A percentile compares a stretch with the other conserved stretches of the same genome.
Evolutionary conservation across 2,329 filamentous ascomycete genomes (phyloP).

Genomic region (Hypoxylon sp.): DNA sequence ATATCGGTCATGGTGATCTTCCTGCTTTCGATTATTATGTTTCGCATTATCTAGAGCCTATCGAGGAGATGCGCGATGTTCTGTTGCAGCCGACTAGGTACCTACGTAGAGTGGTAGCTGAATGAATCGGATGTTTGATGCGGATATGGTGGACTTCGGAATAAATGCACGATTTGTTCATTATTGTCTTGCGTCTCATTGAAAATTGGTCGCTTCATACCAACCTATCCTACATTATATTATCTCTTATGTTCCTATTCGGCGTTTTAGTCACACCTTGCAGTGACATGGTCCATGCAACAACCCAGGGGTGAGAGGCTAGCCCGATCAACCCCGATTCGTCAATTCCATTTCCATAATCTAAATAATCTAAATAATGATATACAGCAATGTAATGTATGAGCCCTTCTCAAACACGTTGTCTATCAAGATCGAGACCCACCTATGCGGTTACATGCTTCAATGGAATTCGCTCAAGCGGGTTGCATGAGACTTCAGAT

Average conservation of each 20-base stretch:
- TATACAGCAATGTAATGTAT: constrained; percentile 27
- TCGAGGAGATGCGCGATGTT: constrained; percentile 23
- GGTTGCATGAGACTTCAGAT: constrained; percentile 32
- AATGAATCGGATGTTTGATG: constrained; percentile 20
- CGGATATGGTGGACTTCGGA: constrained; percentile 5
- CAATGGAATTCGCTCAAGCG: constrained; percentile 19
- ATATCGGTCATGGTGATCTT: constrained; percentile 31
- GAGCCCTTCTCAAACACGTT: constrained; percentile 33
- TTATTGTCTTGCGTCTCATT: constrained; percentile 21
- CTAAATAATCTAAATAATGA: constrained; percentile 25
- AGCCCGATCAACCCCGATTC: constrained; percentile 40
- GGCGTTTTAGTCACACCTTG: constrained; percentile 16
- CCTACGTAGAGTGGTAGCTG: constrained; percentile 18
- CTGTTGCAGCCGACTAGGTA: constrained; percentile 16
- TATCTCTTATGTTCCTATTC: constrained; percentile 8
- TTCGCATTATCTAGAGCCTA: constrained; percentile 41
- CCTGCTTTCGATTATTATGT: constrained; percentile 16
- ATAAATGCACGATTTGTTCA: constrained; percentile 37
- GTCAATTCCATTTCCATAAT: constrained; percentile 35
- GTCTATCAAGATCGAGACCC: constrained; percentile 41
- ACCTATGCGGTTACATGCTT: constrained; percentile 24
- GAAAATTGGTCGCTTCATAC: constrained; percentile 25
- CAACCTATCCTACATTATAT: constrained; percentile 16
- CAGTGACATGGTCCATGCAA: constrained; percentile 22
- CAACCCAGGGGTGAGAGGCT: constrained; percentile 25